Evolutionary conservation across 345 rosid genomes (phyloP), one percentile per base, ranked within the genome.

Genomic region (Eucalyptus tenuipes): DNA sequence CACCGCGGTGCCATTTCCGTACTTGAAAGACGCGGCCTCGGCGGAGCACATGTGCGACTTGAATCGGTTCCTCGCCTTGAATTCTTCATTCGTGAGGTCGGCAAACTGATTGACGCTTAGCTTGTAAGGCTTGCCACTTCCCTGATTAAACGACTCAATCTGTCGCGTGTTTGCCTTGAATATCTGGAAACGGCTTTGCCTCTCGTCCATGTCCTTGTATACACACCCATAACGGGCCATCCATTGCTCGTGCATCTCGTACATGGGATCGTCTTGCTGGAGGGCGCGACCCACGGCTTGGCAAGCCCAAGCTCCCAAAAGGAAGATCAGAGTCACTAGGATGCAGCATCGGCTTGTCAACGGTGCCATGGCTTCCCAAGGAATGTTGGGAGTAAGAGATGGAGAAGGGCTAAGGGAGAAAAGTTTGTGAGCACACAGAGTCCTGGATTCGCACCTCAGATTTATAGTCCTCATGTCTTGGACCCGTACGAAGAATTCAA

Each of bases 21-120:
- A 92, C 92, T 88, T 92, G 53, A 91, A 87, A 6, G 88, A 71
- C 1, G 86, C 86, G 49, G 47, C 88, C 37, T 86, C 49, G 14
- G 59, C 22, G 42, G 27, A 59, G 84, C 81, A 55, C 55, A 88
- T 55, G 45, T 87, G 89, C 40, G 91, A 75, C 88, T 88, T 92
- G 71, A 92, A 93, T 31, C 93, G 92, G 86, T 89, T 93, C 22
- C 89, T 89, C 8, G 85, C 91, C 89, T 84, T 88, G 68, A 95
- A 93, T 87, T 95, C 94, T 20, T 94, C 92, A 31, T 87, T 92
- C 53, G 95, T 93, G 48, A 87, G 88, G 80, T 95, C 96, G 8
- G 93, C 91, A 17, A 91, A 95, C 87, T 89, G 86, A 87, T 95
- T 93, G 87, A 91, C 18, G 31, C 91, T 88, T n/a, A 95, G 91